These are phyloP conservation scores for Paramecium tetraurelia DNA, from an alignment of 73 alveolate genomes.

Conservation along the genomic window DNA sequence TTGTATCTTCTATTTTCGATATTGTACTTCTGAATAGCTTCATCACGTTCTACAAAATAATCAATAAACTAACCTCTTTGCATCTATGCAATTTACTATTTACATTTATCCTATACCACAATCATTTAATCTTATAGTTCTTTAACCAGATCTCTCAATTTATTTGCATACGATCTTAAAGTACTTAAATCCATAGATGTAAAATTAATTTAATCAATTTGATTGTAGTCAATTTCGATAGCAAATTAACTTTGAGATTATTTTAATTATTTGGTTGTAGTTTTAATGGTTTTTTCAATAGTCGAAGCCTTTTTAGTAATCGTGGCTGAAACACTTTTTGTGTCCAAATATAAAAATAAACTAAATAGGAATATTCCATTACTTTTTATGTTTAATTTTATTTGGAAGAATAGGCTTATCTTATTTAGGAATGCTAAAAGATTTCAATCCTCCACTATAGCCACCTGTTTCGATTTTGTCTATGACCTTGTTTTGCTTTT, in stretches of 20 bases:
- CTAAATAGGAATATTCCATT: neutral
- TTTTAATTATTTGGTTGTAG: neutral
- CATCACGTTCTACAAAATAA: conserved; percentile 8
- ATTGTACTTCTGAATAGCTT: neutral
- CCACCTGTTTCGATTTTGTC: conserved; percentile 26
- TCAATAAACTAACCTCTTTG: neutral
- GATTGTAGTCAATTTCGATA: neutral
- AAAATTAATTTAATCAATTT: conserved; percentile 20
- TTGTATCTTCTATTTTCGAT: conserved; percentile 38
- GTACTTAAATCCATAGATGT: conserved; percentile 4
- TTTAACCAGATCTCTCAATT: conserved; percentile 28
- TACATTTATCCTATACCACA: neutral
- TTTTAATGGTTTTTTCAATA: conserved; percentile 36
- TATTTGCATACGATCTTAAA: neutral
- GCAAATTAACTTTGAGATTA: neutral
- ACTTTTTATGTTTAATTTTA: conserved; percentile 26
- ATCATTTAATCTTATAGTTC: neutral
- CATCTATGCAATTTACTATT: neutral
- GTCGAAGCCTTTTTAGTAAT: neutral
- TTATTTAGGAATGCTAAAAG: conserved; percentile 52
- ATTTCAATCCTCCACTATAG: conserved; percentile 24
- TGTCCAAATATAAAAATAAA: conserved; percentile 1
- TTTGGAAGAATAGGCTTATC: conserved; percentile 40
- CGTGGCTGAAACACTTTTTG: neutral
- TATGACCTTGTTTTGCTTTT: neutral